Conservation (phyloP, 2,329 filamentous ascomycete genomes). For the Fusarium domesticum region DNA sequence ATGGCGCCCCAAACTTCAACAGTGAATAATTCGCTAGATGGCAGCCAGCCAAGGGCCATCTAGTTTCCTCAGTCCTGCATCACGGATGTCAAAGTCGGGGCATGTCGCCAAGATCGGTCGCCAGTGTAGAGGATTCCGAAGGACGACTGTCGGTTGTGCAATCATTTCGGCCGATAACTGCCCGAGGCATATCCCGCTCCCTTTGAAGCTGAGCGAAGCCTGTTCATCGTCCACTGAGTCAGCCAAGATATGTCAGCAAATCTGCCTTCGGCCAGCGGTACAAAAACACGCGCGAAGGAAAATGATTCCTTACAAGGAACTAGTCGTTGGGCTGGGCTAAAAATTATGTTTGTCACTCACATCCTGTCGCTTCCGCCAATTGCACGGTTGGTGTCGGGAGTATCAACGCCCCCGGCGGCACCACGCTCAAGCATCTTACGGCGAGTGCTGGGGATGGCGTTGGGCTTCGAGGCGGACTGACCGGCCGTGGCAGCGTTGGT, state of each 20-base stretch:
- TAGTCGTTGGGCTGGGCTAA: conserved; percentile 35
- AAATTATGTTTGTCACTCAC: conserved; percentile 68
- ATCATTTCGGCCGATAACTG: conserved; percentile 38
- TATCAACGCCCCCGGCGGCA: conserved; percentile 57
- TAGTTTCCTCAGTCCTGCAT: conserved; percentile 21
- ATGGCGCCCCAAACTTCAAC: conserved; percentile 27
- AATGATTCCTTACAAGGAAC: conserved; percentile 85
- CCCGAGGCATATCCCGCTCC: conserved; percentile 52
- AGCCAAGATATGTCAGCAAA: conserved; percentile 70
- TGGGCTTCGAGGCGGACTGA: conserved; percentile 64
- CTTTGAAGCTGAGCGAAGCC: conserved; percentile 80
- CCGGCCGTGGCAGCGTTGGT: conserved; percentile 64
- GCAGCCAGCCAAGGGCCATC: conserved; percentile 19
- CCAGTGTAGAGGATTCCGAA: conserved; percentile 16
- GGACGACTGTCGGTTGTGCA: conserved; percentile 17
- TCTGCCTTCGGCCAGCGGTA: conserved; percentile 70
- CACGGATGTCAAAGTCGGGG: conserved; percentile 28
- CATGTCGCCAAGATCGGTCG: conserved; percentile 27
- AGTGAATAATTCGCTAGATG: conserved; percentile 25
- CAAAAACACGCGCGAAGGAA: conserved; percentile 70
- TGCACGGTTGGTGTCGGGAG: conserved; percentile 70
- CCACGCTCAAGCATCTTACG: conserved; percentile 79
- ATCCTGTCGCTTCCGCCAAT: conserved; percentile 86
- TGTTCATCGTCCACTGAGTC: conserved; percentile 82
- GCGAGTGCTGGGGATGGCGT: conserved; percentile 72